Conservation (phyloP, 2,329 filamentous ascomycete species). For the Rhynchosporium agropyri region DNA sequence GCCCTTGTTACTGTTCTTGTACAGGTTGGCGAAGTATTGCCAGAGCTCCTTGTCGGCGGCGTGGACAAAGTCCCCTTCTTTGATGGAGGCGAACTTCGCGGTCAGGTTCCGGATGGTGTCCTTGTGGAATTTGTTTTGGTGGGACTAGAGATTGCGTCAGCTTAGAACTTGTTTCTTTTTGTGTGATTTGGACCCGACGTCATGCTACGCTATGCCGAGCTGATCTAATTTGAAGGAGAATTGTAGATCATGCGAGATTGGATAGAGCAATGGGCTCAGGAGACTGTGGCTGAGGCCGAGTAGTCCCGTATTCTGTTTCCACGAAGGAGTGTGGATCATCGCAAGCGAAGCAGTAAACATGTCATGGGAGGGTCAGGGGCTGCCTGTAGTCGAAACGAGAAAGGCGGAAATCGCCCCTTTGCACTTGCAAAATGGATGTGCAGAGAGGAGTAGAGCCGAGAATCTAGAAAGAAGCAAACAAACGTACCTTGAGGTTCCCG, state of each 20-base stretch:
- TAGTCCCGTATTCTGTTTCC: neutral
- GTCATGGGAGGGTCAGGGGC: conserved; percentile 6
- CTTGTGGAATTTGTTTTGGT: conserved; percentile 92
- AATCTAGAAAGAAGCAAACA: neutral
- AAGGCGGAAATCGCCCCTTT: conserved; percentile 13
- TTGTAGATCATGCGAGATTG: neutral
- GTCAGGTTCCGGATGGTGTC: conserved; percentile 72
- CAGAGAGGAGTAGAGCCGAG: no score
- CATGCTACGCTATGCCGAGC: neutral
- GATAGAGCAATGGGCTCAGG: neutral
- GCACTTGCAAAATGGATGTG: neutral
- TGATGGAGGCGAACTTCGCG: conserved; percentile 66
- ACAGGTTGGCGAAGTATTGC: conserved; percentile 83
- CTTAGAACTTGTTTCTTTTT: neutral
- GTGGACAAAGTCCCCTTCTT: conserved; percentile 64
- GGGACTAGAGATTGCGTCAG: conserved; percentile 57
- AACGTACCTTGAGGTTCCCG: conserved; percentile 81
- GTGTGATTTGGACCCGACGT: neutral
- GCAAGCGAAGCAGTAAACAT: conserved; percentile 21
- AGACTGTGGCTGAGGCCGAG: conserved; percentile 22
- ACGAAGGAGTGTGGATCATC: conserved; percentile 3
- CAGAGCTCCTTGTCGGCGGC: conserved; percentile 74
- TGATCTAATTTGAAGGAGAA: neutral
- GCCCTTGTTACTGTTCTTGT: conserved; percentile 98
- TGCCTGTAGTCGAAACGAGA: conserved; percentile 27